Evolutionary conservation across 148 eudicot species (phyloP), one percentile per base, ranked within the genome.

Genomic region (Vaccinium myrtillus): DNA sequence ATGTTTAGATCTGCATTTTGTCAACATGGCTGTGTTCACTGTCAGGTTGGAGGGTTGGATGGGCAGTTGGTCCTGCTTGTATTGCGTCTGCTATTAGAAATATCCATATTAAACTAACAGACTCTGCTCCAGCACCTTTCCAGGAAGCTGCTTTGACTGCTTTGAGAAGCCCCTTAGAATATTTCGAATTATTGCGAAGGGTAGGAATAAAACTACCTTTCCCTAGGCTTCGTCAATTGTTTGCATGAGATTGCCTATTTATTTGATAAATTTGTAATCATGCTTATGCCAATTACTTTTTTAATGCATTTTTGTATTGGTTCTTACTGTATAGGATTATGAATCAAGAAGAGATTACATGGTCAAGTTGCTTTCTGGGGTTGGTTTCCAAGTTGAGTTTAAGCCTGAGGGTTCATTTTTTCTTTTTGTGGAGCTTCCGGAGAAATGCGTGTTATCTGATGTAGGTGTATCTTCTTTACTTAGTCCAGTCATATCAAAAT

Each of bases 61-160:
- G 99, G 99, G 99, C 99, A n/a, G 87, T 94, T 59, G 97, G 93
- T 15, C 92, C 99, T 14, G 73, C 94, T 55, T 91, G 90, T 83
- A 87, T 96, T 83, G 97, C 97, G 36, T 91, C 94, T 78, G 97
- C 98, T 53, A 93, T 96, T 21, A 87, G 94, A 86, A 96, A 96
- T 84, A 93, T 94, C 78, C 99, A 96, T 85, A 85, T 90, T 53
- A 92, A 88, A 89, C 81, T 96, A 61, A 92, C 97, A 46, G 99
- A 94, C 90, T 96, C 97, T 84, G 99, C 99, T 89, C 99, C 99
- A 27, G 97, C 99, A 81, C 99, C 99, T 55, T 55, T 96, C 81
- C 99, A 94, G 87, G 98, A 95, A 90, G 99, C 99, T 78, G 98
- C 96, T 87, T 91, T 97, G 90, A 82, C 93, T 58, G 98, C 98